These are phyloP conservation scores for Pythium dissotocum DNA, from an alignment of 352 stramenopile species.

Conservation along the genomic window DNA sequence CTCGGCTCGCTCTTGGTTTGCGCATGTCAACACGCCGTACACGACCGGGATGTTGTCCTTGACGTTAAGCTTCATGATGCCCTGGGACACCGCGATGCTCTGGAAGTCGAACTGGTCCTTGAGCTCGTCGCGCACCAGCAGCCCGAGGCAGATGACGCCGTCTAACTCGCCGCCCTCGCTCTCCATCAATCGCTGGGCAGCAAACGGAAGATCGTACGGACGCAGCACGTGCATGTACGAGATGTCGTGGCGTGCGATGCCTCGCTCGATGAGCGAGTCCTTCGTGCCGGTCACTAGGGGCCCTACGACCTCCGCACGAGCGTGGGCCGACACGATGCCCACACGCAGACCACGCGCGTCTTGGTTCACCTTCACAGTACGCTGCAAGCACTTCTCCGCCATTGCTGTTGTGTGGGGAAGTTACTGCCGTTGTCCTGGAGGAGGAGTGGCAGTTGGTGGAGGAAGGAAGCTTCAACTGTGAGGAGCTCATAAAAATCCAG, in stretches of 20 bases:
- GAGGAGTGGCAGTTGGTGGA: background rate
- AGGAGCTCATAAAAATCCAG: background rate
- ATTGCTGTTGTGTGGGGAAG: constrained; percentile 3
- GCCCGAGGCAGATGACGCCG: constrained; percentile 24
- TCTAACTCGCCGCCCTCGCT: constrained; percentile 13
- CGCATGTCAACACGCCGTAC: constrained; percentile 28
- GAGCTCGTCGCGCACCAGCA: constrained; percentile 24
- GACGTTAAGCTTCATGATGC: constrained; percentile 35
- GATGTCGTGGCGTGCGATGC: constrained; percentile 25
- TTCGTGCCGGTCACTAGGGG: constrained; percentile 22
- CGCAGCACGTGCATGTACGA: constrained; percentile 19
- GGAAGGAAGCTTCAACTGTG: too few relatives aligned
- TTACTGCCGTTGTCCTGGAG: too few relatives aligned
- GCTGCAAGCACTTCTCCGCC: constrained; percentile 16
- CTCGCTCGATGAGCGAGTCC: constrained; percentile 21
- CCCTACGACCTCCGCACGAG: constrained; percentile 20
- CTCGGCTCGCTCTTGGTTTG: constrained; percentile 11
- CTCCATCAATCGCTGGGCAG: constrained; percentile 23
- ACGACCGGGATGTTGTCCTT: constrained; percentile 25
- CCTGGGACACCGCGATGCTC: constrained; percentile 21
- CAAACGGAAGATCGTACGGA: constrained; percentile 27
- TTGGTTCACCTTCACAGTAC: constrained; percentile 6
- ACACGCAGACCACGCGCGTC: constrained; percentile 15
- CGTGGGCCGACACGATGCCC: constrained; percentile 26
- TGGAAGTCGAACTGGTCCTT: constrained; percentile 26